Percentiles rank a stretch among this genome's conserved stretches.
These are phyloP conservation scores for Termitomyces sp. DNA, from an alignment of 768 basidiomycete genomes.

Conservation along the genomic window DNA sequence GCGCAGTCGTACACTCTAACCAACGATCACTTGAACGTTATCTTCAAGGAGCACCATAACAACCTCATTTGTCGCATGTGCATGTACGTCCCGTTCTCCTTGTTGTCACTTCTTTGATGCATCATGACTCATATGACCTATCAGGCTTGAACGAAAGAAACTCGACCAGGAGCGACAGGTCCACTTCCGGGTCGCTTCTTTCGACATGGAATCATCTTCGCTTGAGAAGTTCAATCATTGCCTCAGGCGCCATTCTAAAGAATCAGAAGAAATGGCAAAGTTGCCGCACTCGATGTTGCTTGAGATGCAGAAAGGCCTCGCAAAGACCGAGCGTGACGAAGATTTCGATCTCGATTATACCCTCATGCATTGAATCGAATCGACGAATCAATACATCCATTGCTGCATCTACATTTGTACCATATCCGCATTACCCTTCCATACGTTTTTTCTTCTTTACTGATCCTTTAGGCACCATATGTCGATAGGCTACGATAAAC, in stretches of 20 bases:
- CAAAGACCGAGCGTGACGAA: slow-evolving; percentile 1
- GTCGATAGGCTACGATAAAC: not conserved
- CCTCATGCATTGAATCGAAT: not conserved
- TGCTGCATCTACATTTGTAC: not conserved
- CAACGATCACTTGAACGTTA: not conserved
- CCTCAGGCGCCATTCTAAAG: not conserved
- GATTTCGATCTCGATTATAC: not conserved
- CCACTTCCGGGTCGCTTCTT: not conserved
- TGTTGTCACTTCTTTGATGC: not conserved
- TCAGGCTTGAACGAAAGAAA: slow-evolving; percentile 1
- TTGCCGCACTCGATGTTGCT: not conserved
- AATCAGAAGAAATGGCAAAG: not conserved
- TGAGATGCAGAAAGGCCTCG: slow-evolving; percentile 1
- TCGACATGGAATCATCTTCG: not conserved
- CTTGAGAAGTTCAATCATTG: not conserved
- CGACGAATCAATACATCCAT: not conserved
- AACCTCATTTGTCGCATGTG: slow-evolving; percentile 3
- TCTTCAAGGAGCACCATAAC: not conserved
- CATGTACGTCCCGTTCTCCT: not conserved
- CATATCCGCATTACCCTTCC: not conserved
- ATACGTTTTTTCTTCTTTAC: not conserved
- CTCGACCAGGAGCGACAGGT: not conserved
- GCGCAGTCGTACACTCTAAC: not conserved
- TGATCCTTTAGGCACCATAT: not conserved
- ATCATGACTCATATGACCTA: not conserved